Evolutionary conservation across 1,284 basidiomycete species (phyloP).

Genomic region (Trametes pubescens): DNA sequence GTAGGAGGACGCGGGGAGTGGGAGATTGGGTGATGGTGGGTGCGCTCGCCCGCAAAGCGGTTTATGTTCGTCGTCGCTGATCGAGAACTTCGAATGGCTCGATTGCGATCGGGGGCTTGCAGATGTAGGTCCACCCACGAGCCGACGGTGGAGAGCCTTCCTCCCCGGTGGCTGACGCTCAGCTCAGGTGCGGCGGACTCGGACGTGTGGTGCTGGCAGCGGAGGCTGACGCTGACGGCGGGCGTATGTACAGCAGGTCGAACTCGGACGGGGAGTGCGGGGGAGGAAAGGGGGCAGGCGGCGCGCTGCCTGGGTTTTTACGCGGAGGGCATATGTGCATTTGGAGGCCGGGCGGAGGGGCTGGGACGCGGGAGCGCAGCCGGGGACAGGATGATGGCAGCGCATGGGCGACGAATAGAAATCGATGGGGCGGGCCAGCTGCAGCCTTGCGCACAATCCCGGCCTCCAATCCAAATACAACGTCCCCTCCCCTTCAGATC

Average conservation of each 20-base stretch:
- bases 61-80: constrained; percentile 32
- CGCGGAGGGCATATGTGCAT: constrained; percentile 14
- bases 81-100: constrained; percentile 24
- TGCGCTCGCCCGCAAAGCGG: constrained; percentile 28
- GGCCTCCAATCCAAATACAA: background rate
- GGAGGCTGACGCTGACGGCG: background rate
- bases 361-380: constrained; percentile 11
- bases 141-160: constrained; percentile 12
- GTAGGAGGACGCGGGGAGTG: constrained; percentile 53
- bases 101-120: constrained; percentile 32
- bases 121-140: constrained; percentile 34
- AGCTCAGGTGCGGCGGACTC: too few relatives aligned
- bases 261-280: background rate
- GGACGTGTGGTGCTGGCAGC: background rate
- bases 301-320: constrained; percentile 20
- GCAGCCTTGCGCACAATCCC: too few relatives aligned
- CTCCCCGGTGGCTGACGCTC: background rate
- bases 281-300: constrained; percentile 8
- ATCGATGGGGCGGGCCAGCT: constrained; percentile 24
- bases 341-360: constrained; percentile 10
- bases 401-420: constrained; percentile 22
- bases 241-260: background rate
- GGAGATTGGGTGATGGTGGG: constrained; percentile 34
- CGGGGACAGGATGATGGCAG: constrained; percentile 24
- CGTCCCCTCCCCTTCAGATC: constrained; percentile 15